Conservation (phyloP, 2,329 filamentous ascomycete species). For the Penicillium sp. region DNA sequence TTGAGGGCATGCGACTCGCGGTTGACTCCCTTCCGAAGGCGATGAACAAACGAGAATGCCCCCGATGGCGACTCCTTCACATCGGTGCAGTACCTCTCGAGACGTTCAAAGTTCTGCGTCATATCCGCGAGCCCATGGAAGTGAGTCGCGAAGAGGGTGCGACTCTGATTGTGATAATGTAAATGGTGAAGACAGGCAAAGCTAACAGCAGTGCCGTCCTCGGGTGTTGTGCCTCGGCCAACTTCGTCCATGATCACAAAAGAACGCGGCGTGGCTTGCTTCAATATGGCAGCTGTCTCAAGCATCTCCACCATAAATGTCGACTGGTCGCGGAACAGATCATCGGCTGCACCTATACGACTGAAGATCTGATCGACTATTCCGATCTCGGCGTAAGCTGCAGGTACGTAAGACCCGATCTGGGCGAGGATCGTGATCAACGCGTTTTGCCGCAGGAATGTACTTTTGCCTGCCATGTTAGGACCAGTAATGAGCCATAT, state of each 20-base stretch:
- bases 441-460: constrained; percentile 92
- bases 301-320: constrained; percentile 99
- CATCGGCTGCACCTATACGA: constrained; percentile 89
- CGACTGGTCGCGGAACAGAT: constrained; percentile 89
- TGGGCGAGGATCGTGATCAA: constrained; percentile 92
- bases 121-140: constrained; percentile 84
- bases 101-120: constrained; percentile 55
- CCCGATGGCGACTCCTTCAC: constrained; percentile 70
- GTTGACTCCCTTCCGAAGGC: constrained; percentile 77
- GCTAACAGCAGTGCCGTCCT: constrained; percentile 85
- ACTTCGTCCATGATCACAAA: constrained; percentile 99
- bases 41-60: constrained; percentile 81
- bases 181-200: constrained; percentile 86
- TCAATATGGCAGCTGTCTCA: constrained; percentile 87
- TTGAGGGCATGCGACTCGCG: constrained; percentile 86
- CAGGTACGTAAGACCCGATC: constrained; percentile 88
- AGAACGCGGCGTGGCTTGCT: constrained; percentile 74
- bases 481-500: constrained; percentile 71
- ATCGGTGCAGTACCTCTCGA: constrained; percentile 86
- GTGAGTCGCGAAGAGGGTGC: constrained; percentile 90
- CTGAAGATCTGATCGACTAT: constrained; percentile 96
- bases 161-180: constrained; percentile 70
- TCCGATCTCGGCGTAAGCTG: constrained; percentile 78
- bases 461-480: constrained; percentile 99
- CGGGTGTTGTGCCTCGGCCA: constrained; percentile 86